Evolutionary conservation across 345 rosid genomes (phyloP), one percentile per base, ranked within the genome.

Genomic region (Citrus australasica): DNA sequence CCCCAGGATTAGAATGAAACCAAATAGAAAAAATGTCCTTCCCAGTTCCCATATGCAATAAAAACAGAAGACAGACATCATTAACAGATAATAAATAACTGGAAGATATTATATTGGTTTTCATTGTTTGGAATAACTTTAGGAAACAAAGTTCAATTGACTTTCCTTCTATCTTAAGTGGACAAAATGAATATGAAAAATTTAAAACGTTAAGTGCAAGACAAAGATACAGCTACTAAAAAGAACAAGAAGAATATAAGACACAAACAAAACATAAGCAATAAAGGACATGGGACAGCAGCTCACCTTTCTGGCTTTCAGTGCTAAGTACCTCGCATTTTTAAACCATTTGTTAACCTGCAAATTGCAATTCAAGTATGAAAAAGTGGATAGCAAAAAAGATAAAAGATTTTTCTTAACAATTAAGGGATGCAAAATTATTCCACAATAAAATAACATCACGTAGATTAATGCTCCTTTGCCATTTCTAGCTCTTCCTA

Each of bases 341-440:
- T 92, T 94, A 87, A 96, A 96, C 98, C 99, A 96, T 86, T 94
- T 94, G 87, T 88, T 91, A 63, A 96, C 97, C 99, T 96, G 97
- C 78, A 85, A 82, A 79, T 79, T 74, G 78, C 75, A 76, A 71
- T 67, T 80, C 35, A 27, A 40, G 35, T n/a, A 27, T 72, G 40
- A 84, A 81, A 75, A 79, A 35, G 48, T 9, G 61, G 60, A 73
- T 13, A 65, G 62, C 77, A 62, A 46, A 32, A n/a, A 46, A 42
- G 51, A 46, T 13, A 10, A 42, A 42, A 46, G 51, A 46, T 13
- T 46, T 46, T 46, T 10, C 51, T 46, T 46, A 3, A 42, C 4
- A 3, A 42, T 42, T 42, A 42, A 3, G 51, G 51, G 33, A 24
- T 21, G 27, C 24, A 19, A 71, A 24, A 56, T 71, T 73, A 33